Conservation (phyloP, 2,329 filamentous ascomycete species). For the Microthyrium microscopicum region DNA sequence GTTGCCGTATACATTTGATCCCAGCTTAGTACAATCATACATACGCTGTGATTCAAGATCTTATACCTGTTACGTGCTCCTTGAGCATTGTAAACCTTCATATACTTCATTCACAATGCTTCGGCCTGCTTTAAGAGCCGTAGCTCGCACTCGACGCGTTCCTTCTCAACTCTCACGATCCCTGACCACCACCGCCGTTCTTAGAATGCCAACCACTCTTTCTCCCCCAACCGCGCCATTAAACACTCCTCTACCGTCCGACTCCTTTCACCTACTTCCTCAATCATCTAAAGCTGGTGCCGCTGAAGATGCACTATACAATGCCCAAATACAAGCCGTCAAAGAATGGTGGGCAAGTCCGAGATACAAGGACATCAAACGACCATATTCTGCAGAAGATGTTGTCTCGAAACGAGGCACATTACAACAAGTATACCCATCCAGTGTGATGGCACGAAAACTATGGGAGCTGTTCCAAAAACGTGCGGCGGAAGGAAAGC, state of each 20-base stretch:
- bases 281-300: slow-evolving; percentile 60
- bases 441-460: slow-evolving; percentile 88
- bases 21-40: too few relatives aligned
- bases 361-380: slow-evolving; percentile 74
- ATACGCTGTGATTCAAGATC: too few relatives aligned
- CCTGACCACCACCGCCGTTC: slow-evolving; percentile 25
- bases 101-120: slow-evolving; percentile 3
- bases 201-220: slow-evolving; percentile 37
- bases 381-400: slow-evolving; percentile 79
- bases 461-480: slow-evolving; percentile 79
- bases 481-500: slow-evolving; percentile 59
- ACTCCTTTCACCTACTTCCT: slow-evolving; percentile 73
- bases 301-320: slow-evolving; percentile 72
- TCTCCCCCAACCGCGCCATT: slow-evolving; percentile 43
- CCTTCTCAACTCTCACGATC: slow-evolving; percentile 3
- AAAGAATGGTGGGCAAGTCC: slow-evolving; percentile 80
- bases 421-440: slow-evolving; percentile 74
- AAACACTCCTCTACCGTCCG: slow-evolving; percentile 45
- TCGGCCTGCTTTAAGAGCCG: slow-evolving; percentile 6
- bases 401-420: slow-evolving; percentile 87
- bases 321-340: slow-evolving; percentile 69
- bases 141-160: neutral
- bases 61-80: too few relatives aligned
- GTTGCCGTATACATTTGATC: too few relatives aligned
- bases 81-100: neutral